Percentiles rank a stretch among this genome's conserved stretches.
Conservation (phyloP, 148 eudicot genomes). For the Rhododendron williamsianum region DNA sequence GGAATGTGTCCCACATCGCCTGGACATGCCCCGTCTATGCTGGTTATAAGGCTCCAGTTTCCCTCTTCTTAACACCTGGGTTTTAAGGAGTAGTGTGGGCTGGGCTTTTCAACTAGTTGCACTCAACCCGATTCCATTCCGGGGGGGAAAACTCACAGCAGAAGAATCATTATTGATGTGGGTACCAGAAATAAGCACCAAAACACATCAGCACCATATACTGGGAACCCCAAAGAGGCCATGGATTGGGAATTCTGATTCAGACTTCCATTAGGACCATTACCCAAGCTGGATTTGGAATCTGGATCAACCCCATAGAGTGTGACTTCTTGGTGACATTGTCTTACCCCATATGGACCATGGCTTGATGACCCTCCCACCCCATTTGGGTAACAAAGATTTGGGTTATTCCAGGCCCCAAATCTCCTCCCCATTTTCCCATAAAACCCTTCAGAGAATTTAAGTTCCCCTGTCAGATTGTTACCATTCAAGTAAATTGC, state of each 20-base stretch:
- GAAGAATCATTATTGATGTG: conserved; percentile 24
- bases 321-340: conserved; percentile 38
- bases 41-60: too few relatives aligned
- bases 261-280: conserved; percentile 1
- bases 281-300: conserved; percentile 21
- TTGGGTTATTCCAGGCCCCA: conserved; percentile 73
- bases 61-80: too few relatives aligned
- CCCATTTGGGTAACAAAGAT: conserved; percentile 50
- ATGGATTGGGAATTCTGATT: conserved; percentile 19
- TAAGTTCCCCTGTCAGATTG: conserved; percentile 63
- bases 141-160: not conserved
- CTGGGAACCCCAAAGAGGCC: conserved; percentile 44
- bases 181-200: conserved; percentile 36
- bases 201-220: conserved; percentile 29
- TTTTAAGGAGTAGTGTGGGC: too few relatives aligned
- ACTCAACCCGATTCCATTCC: not conserved
- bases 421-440: conserved; percentile 73
- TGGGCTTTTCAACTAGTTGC: too few relatives aligned
- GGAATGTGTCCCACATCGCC: too few relatives aligned
- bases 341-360: conserved; percentile 53
- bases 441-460: conserved; percentile 52
- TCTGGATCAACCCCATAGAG: conserved; percentile 13
- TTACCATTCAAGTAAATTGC: conserved; percentile 74
- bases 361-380: conserved; percentile 19
- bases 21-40: too few relatives aligned